Evolutionary conservation across 352 stramenopile genomes (phyloP).

Genomic region (Globisporangium takayamanum): DNA sequence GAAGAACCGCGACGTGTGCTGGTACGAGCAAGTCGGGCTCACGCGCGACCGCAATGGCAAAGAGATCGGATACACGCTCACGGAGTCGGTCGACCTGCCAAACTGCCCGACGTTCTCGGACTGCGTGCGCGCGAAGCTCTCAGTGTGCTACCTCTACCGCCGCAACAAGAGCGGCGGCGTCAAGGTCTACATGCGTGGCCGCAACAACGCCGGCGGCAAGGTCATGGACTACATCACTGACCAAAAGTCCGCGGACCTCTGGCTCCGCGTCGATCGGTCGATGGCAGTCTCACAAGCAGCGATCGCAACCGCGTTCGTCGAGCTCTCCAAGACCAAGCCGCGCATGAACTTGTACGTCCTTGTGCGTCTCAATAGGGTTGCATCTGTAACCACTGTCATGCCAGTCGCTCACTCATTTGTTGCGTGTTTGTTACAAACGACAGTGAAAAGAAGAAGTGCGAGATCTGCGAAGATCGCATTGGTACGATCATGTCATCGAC

Average conservation of each 20-base stretch:
- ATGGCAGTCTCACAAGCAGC: constrained; percentile 41
- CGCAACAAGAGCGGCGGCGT: constrained; percentile 67
- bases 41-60: constrained; percentile 65
- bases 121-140: constrained; percentile 65
- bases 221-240: constrained; percentile 68
- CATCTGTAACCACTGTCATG: constrained; percentile 6
- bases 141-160: constrained; percentile 69
- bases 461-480: constrained; percentile 56
- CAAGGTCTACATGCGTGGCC: constrained; percentile 73
- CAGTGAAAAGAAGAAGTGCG: constrained; percentile 37
- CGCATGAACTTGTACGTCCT: constrained; percentile 13
- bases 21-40: constrained; percentile 70
- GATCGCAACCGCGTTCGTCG: constrained; percentile 51
- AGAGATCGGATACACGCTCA: constrained; percentile 75
- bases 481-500: constrained; percentile 45
- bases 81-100: constrained; percentile 64
- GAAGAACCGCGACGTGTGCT: constrained; percentile 77
- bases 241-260: constrained; percentile 68
- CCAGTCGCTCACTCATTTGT: not conserved
- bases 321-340: constrained; percentile 30
- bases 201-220: constrained; percentile 62
- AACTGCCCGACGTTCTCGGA: constrained; percentile 58
- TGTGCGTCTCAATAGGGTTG: constrained; percentile 1
- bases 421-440: constrained; percentile 6
- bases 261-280: constrained; percentile 56